Evolutionary conservation across 1,284 basidiomycete species (phyloP), one percentile per base, ranked within the genome.

Genomic region (Tilletia indica): DNA sequence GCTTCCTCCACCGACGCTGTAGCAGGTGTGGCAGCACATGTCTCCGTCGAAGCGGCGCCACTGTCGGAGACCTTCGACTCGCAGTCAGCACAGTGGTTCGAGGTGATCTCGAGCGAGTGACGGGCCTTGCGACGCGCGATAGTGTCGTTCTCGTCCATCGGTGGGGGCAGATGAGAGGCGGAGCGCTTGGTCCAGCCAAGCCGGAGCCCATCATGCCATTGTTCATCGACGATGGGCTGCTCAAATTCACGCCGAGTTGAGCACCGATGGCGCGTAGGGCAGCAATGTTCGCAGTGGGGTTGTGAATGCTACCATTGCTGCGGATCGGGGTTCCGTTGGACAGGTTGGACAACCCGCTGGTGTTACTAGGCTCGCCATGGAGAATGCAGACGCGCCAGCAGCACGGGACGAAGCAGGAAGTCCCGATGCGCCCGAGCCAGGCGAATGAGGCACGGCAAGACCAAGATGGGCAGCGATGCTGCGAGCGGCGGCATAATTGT

Each of bases 1-100:
- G 58, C 58, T 63, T 63, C 12, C 58, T 16, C 58, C 58, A 63
- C 2, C 58, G 58, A 16, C 58, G 58, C 36, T 63, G 58, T 63
- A 63, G 58, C 58, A 63, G 14, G 58, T 63, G 58, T 63, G 58
- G 31, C 58, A 63, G 58, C 58, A 63, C 58, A 63, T 63, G 58
- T 63, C 58, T 16, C 58, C 58, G 58, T 63, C 58, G 58, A 63
- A 63, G 21, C 58, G 21, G 25, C 58, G 58, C 58, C 58, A 63
- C 31, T 63, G 58, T 14, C 58, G 16, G 58, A 63, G 4, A 63
- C 58, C 36, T 63, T 63, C 21, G 34, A n/a, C 9, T 63, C 58
- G 36, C 58, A 63, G 34, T 63, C 58, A 14, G 58, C 58, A 36
- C 58, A 63, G 58, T 31, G 31, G 8, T 63, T 63, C 25, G 25